Base-by-base conservation (phyloP, 257 asterid genomes). In the Verbena officinalis region DNA sequence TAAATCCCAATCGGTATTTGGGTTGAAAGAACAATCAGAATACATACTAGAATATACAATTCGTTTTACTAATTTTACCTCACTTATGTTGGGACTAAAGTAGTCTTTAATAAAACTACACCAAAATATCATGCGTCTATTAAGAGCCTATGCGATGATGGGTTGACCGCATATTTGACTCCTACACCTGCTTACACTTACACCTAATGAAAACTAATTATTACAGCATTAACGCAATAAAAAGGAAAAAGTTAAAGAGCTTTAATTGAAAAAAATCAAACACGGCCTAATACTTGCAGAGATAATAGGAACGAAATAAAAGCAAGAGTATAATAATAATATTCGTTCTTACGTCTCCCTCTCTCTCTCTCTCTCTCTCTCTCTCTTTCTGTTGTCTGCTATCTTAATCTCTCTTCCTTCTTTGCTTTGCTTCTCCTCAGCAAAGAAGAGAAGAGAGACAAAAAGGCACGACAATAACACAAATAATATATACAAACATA, bases 401-500 rank as follows among this genome's bases (percentile, higher is more conserved):
- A 44, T 67, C 76, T 56, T 62, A 55, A 68, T 69, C 85, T 72
- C 73, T 69, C 84, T 81, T 77, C 76, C 78, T 81, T 75, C 84
- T 75, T 85, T 78, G 77, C 84, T 75, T 85, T 78, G 77, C 84
- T 68, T 79, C 55, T 58, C 53, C 64, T 38, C 24, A 65, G 82
- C 81, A 71, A 73, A 81, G 80, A 75, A 83, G 83, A 57, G 85
- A 73, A 78, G 80, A 66, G 72, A 64, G 69, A 64, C 17, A 43
- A 10, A 55, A n/a, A 40, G 14, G 24, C 55, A 31, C 58, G 36
- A 27, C 43, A 56, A 64, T 38, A 21, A 66, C 27, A 17, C 48
- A 59, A 4, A 34, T 61, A 12, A 39, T 33, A 12, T 13, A 8
- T 13, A 7, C 51, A 6, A 1, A 42, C 21, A 33, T 59, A 10